These are phyloP conservation scores for Penicillium canescens DNA, from an alignment of 495 filamentous ascomycete species.

Conservation along the genomic window DNA sequence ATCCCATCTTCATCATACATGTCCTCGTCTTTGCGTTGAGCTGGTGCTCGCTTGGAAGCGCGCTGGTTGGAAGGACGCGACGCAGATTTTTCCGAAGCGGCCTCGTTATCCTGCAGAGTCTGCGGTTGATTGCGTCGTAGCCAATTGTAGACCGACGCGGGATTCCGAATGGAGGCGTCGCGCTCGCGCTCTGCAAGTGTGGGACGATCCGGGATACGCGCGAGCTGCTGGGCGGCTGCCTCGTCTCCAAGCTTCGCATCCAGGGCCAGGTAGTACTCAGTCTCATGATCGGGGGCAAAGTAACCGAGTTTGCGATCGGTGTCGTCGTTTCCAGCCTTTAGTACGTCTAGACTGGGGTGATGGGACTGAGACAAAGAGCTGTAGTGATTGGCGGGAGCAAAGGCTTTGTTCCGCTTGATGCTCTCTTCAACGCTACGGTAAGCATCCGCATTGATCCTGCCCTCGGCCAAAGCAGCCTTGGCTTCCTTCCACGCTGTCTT, in stretches of 20 bases:
- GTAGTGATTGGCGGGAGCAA: conserved; percentile 39
- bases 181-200: conserved; percentile 50
- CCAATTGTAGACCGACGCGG: conserved; percentile 89
- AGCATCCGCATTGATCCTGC: conserved; percentile 37
- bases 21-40: conserved; percentile 50
- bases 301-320: conserved; percentile 49
- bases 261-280: conserved; percentile 72
- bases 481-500: conserved; percentile 46
- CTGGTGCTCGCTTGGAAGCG: conserved; percentile 39
- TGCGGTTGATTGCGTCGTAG: conserved; percentile 78
- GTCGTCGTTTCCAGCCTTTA: conserved; percentile 17
- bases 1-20: conserved; percentile 53
- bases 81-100: conserved; percentile 59
- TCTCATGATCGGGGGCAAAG: conserved; percentile 74
- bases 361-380: conserved; percentile 30
- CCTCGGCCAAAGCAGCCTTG: conserved; percentile 40
- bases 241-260: conserved; percentile 64
- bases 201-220: conserved; percentile 38
- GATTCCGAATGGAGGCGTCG: conserved; percentile 71
- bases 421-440: conserved; percentile 42
- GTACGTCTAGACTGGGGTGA: conserved; percentile 24
- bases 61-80: conserved; percentile 42
- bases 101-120: conserved; percentile 77
- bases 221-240: conserved; percentile 36
- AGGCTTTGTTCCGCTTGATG: conserved; percentile 39